Base-by-base conservation (phyloP, 495 filamentous ascomycete genomes). In the Penicillium argentinense region DNA sequence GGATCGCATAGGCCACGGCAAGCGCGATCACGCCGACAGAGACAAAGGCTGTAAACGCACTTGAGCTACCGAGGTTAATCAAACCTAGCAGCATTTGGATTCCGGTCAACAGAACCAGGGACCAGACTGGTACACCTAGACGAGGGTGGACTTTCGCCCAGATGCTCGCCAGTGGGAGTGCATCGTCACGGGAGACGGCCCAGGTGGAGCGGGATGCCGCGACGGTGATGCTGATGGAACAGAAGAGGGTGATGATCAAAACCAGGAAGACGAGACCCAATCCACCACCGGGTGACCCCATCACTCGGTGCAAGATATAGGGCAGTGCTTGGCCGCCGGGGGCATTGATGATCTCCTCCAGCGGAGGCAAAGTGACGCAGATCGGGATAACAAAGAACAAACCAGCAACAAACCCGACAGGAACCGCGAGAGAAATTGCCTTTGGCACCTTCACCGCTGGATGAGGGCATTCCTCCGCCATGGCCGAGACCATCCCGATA, bases 41-140 rank as follows among this genome's bases (percentile, higher is more conserved):
- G 13, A 77, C 79, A 53, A 86, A 85, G 9, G 79, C 81, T 37
- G 78, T 83, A 63, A 85, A 82, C 5, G 81, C 82, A 7, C 72
- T 73, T 5, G 66, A 56, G 13, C 73, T 79, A 14, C 80, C 81
- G n/a, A 87, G 73, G 48, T 82, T 83, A 57, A 86, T 85, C n/a
- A 85, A 60, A 0, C 79, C 79, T 1, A 86, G 63, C 3, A 74
- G 49, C 43, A 76, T 69, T 12, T 80, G 74, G 32, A 73, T 57
- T 0, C 60, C 19, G 0, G 69, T 74, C 0, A 68, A 23, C 6
- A 73, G 56, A 12, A 58, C 44, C 6, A 74, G 56, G 11, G 68
- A 61, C 53, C 60, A 64, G 33, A 74, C 59, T 1, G 71, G 69
- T 2, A 72, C 65, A 22, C 57, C 57, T 12, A 69, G 62, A 14